Percentiles rank a stretch among this genome's conserved stretches.
Conservation (phyloP, 306 rosid species). For the Alnus glutinosa region DNA sequence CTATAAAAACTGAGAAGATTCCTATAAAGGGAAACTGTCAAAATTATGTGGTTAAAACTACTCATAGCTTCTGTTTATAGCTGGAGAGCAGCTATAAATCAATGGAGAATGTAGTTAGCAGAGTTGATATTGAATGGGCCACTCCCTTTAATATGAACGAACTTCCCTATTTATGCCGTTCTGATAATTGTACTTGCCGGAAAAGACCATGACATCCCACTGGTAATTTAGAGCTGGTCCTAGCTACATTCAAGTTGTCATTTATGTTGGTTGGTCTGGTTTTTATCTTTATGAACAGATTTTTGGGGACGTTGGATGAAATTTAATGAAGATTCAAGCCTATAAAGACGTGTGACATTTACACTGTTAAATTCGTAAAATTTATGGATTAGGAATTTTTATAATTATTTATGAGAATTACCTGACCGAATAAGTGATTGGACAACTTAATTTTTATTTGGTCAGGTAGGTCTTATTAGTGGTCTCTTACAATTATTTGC, state of each 20-base stretch:
- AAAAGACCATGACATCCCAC: slow-evolving; percentile 11
- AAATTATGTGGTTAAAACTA: not conserved
- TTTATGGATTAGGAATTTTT: no score
- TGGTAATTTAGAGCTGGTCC: not conserved
- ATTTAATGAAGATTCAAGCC: not conserved
- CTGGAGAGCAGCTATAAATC: slow-evolving; percentile 33
- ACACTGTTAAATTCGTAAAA: no score
- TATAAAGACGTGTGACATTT: not conserved
- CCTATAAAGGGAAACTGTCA: slow-evolving; percentile 11
- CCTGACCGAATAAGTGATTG: no score
- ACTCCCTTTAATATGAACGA: slow-evolving; percentile 23
- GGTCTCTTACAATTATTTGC: no score
- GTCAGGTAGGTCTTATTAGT: no score
- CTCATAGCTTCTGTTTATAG: not conserved
- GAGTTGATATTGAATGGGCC: slow-evolving; percentile 35
- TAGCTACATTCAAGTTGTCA: not conserved
- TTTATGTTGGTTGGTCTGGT: not conserved
- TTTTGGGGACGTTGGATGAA: not conserved
- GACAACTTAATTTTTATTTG: no score
- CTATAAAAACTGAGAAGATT: not conserved
- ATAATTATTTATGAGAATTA: no score
- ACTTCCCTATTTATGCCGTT: slow-evolving; percentile 18
- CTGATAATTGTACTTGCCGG: slow-evolving; percentile 17
- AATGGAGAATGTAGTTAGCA: slow-evolving; percentile 40
- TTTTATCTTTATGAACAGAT: not conserved